These are phyloP conservation scores for Rhizophora apiculata DNA, from an alignment of 345 rosid genomes.

Conservation along the genomic window DNA sequence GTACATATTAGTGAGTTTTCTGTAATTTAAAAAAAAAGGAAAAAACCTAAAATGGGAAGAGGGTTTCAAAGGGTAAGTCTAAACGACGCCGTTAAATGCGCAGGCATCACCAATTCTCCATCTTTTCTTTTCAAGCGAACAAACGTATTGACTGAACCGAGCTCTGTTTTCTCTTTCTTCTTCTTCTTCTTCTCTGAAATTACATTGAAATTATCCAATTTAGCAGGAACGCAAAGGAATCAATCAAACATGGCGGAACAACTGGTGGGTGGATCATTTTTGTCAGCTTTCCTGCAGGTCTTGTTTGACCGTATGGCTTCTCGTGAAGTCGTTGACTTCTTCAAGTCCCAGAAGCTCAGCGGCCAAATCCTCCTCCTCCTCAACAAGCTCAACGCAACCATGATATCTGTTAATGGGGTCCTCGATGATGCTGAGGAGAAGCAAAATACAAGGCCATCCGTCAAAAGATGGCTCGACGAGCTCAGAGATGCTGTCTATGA, in stretches of 20 bases:
- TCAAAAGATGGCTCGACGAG: slow-evolving; percentile 3
- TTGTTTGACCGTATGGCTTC: slow-evolving; percentile 6
- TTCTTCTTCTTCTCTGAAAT: not conserved
- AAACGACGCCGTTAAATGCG: too few species aligned
- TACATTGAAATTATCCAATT: not conserved
- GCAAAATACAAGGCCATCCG: slow-evolving; percentile 1
- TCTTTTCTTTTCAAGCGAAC: too few species aligned
- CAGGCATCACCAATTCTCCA: too few species aligned
- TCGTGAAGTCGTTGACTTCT: not conserved
- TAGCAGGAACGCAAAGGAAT: not conserved
- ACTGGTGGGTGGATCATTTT: not conserved
- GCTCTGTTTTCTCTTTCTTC: too few species aligned
- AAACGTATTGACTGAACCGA: too few species aligned
- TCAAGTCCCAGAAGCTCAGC: not conserved
- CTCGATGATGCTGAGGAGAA: slow-evolving; percentile 8
- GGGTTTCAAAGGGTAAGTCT: too few species aligned
- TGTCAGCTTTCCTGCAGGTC: slow-evolving; percentile 3
- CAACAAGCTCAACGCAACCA: not conserved
- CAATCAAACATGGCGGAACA: not conserved
- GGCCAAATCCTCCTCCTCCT: not conserved
- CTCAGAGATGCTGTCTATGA: slow-evolving; percentile 4
- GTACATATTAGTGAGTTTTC: too few species aligned
- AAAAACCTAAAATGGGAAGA: too few species aligned
- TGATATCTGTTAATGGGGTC: not conserved
- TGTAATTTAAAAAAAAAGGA: too few species aligned